Evolutionary conservation across 2,329 filamentous ascomycete species (phyloP), one percentile per base, ranked within the genome.

Genomic region (Aspergillus sp.): DNA sequence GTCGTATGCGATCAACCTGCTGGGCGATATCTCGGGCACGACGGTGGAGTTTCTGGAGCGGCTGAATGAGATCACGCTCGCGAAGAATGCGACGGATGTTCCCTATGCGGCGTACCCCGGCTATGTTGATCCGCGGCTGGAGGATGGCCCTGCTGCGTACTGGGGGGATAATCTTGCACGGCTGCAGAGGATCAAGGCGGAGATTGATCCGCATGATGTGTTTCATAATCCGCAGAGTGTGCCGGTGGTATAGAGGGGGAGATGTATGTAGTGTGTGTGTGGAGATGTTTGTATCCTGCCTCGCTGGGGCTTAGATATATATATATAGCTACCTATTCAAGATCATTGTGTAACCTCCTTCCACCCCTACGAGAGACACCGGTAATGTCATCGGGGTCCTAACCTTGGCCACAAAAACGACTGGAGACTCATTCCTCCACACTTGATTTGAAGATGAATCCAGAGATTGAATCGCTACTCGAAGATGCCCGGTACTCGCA

Each of bases 51-150:
- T 85, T 53, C 61, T 84, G 41, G 69, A 72, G 10, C 76, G 77
- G 14, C 71, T 86, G 38, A 78, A 84, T 60, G 54, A 69, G 11
- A 9, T 64, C 7, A 40, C 72, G 1, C 73, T 38, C 11, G 61
- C 69, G 2, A 64, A 69, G 9, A 71, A 71, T 0, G 52, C 45
- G 9, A 35, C 45, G 11, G 19, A 40, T 9, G 19, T 30, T 19
- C 33, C 51, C 0, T 68, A 74, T 87, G 87, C 63, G 77, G 79
- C 82, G 1, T 88, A 87, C 65, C 78, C 84, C 0, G 84, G 84
- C 2, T 87, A 87, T 57, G 79, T 87, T 2, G 83, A 87, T 61
- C 76, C 76, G 1, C 65, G 65, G 4, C 62, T 85, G 32, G 58
- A 57, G 2, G 57, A 72, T 50, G 73, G 76, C 8, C 79, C 82